Evolutionary conservation across 192 early-diverging fungal genomes (phyloP), one percentile per base, ranked within the genome.

Genomic region (Podila clonocystis): DNA sequence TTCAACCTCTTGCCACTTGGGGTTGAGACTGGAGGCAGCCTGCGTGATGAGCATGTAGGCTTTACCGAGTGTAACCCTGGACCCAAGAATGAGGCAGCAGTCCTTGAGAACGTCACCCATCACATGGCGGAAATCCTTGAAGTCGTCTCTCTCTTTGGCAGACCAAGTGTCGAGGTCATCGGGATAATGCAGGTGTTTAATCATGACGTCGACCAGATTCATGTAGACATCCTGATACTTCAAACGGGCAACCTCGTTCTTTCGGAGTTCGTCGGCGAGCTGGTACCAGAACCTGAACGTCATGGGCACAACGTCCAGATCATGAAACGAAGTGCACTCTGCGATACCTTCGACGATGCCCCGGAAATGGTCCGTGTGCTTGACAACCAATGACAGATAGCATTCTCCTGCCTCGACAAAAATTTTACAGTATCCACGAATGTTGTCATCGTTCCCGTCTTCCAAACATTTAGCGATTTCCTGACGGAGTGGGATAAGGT

Each of bases 51-150:
- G 67, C 65, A 72, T 63, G 22, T 76, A 73, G 17, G 86, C 82
- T 29, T 91, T 90, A 0, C 83, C 70, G 26, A 99, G 84, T 19
- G 96, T 93, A 31, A 87, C 87, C 3, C 93, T 85, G 13, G 88
- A 88, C 7, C 97, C 97, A 1, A 97, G 75, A 17, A 99, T 91
- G 15, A 87, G 77, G 52, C 96, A 95, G 69, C 97, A 97, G 73
- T 95, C 94, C 85, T 99, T 99, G 45, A 99, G 87, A 52, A 97
- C 95, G 70, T 98, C 97, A 55, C 97, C 98, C 87, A 99, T 96
- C 31, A 91, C 87, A 84, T 99, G 97, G 28, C 98, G 90, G 82
- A 99, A 98, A 31, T 98, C 96, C 48, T 97, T 86, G 75, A 99
- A 99, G 31, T 98, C 95, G 69, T 99, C 98, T n/a, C 95, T 90